These are phyloP conservation scores for Paecilomyces sp. DNA, from an alignment of 2,329 filamentous ascomycete species.

Conservation along the genomic window DNA sequence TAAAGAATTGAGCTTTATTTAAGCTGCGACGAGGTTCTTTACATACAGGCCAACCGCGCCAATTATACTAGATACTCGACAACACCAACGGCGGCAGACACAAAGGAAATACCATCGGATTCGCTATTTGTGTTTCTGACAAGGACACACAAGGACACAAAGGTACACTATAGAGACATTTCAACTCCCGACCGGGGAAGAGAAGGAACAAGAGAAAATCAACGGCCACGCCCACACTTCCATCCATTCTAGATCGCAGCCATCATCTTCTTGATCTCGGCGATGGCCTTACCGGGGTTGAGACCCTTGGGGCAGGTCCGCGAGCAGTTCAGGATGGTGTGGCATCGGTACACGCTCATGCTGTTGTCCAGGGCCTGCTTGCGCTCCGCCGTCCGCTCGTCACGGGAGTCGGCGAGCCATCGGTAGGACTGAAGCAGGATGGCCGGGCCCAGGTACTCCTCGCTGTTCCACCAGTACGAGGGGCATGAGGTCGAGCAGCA, in stretches of 20 bases:
- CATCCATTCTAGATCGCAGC: slow-evolving; percentile 36
- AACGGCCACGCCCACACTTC: not conserved
- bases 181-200: slow-evolving; percentile 1
- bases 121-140: not conserved
- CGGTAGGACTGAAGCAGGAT: slow-evolving; percentile 96
- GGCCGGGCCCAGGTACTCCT: slow-evolving; percentile 96
- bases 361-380: slow-evolving; percentile 93
- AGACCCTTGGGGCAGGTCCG: slow-evolving; percentile 96
- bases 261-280: slow-evolving; percentile 98
- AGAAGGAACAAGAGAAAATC: slow-evolving; percentile 7
- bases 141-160: not conserved
- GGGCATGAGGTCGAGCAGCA: slow-evolving; percentile 99
- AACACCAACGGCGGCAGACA: not conserved
- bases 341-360: slow-evolving; percentile 98
- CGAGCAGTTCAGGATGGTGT: slow-evolving; percentile 99
- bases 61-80: not conserved
- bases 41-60: not conserved
- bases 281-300: slow-evolving; percentile 91
- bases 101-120: not conserved
- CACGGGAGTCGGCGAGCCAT: slow-evolving; percentile 92
- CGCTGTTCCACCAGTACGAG: slow-evolving; percentile 99
- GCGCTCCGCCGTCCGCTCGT: slow-evolving; percentile 80
- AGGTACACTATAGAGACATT: not conserved
- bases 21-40: not conserved
- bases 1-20: not conserved